These are phyloP conservation scores for Albophoma yamanashiensis DNA, from an alignment of 2,329 filamentous ascomycete genomes.

Conservation along the genomic window DNA sequence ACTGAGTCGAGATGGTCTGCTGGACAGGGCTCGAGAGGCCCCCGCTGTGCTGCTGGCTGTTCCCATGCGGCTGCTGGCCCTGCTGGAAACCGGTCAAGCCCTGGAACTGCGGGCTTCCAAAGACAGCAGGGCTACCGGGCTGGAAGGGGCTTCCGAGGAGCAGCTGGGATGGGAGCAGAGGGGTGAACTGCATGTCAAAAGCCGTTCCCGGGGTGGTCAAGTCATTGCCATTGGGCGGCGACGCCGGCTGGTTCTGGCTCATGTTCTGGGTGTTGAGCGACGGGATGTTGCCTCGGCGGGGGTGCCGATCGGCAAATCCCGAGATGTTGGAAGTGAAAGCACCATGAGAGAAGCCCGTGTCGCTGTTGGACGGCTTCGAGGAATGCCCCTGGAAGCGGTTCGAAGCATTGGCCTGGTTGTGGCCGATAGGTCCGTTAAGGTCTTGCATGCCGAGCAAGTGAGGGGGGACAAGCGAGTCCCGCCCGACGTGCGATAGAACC, in stretches of 20 bases:
- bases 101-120: slow-evolving; percentile 86
- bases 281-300: slow-evolving; percentile 76
- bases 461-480: slow-evolving; percentile 81
- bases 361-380: slow-evolving; percentile 72
- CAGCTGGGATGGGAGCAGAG: slow-evolving; percentile 85
- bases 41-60: slow-evolving; percentile 44
- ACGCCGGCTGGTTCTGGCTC: slow-evolving; percentile 24
- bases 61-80: slow-evolving; percentile 38
- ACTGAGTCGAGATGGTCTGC: slow-evolving; percentile 66
- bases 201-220: slow-evolving; percentile 79
- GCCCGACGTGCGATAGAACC: slow-evolving; percentile 63
- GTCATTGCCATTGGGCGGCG: slow-evolving; percentile 51
- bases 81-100: slow-evolving; percentile 68
- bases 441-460: slow-evolving; percentile 89
- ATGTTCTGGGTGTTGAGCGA: slow-evolving; percentile 80
- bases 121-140: slow-evolving; percentile 81
- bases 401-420: slow-evolving; percentile 33
- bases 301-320: slow-evolving; percentile 79
- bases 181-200: slow-evolving; percentile 98
- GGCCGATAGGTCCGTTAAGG: slow-evolving; percentile 46
- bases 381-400: slow-evolving; percentile 58
- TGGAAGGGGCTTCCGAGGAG: slow-evolving; percentile 95
- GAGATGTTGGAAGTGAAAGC: slow-evolving; percentile 81
- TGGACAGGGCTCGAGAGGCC: slow-evolving; percentile 66
- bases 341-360: slow-evolving; percentile 86